phyloP scores from a whole-genome alignment of 2,329 filamentous ascomycete genomes.

The Paecilomyces fulvus region DNA sequence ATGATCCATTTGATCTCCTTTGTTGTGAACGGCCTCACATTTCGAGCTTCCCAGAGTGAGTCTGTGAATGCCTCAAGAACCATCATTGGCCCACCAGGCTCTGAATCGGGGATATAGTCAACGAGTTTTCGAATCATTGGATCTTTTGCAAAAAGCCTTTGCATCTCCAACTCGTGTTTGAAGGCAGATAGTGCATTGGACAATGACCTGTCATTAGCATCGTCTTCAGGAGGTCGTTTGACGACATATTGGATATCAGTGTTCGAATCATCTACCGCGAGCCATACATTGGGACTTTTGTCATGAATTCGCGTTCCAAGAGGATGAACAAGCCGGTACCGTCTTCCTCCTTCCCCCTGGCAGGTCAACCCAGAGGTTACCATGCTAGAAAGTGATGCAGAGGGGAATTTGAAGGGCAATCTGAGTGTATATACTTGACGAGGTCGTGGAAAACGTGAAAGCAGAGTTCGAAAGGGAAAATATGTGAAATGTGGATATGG shows the following conservation, averaged over 20 bases:
- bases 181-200: constrained; percentile 6
- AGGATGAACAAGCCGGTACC: constrained; percentile 7
- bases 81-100: constrained; percentile 10
- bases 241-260: constrained; percentile 5
- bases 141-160: constrained; percentile 7
- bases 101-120: constrained; percentile 7
- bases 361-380: constrained; percentile 5
- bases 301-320: constrained; percentile 4
- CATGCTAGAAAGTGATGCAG: constrained; percentile 4
- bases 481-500: no score
- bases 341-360: constrained; percentile 3
- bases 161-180: constrained; percentile 9
- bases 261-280: constrained; percentile 4
- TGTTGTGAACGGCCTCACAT: constrained; percentile 6
- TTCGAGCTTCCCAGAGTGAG: constrained; percentile 11
- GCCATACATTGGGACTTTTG: constrained; percentile 6
- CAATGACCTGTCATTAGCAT: not conserved
- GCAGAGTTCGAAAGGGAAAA: no score
- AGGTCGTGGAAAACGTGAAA: no score
- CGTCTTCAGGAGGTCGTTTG: constrained; percentile 6
- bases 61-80: constrained; percentile 9
- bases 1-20: constrained; percentile 12
- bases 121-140: constrained; percentile 7
- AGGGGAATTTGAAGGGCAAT: no score
- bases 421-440: no score